A percentile compares a stretch with the other conserved stretches of the same genome.
phyloP scores from a whole-genome alignment of 1,284 basidiomycete species.

The Chalciporus piperatoides region DNA sequence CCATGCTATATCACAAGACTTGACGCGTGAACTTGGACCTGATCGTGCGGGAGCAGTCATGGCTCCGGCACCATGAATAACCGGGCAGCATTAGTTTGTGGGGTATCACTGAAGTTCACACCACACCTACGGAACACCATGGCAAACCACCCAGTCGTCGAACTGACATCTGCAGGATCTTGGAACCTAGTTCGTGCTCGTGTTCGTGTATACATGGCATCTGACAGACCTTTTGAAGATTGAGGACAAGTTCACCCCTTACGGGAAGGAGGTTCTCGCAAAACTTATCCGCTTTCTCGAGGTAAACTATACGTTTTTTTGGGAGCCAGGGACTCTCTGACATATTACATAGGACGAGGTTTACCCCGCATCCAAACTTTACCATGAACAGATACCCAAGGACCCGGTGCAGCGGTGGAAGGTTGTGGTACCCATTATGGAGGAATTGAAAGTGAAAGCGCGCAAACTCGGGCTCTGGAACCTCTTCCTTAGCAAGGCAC shows the following conservation, averaged over 20 bases:
- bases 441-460: conserved; percentile 86
- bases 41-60: no score
- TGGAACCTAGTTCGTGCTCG: conserved; percentile 67
- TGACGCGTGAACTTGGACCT: neutral
- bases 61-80: neutral
- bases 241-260: conserved; percentile 88
- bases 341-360: conserved; percentile 72
- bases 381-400: conserved; percentile 78
- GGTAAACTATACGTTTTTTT: conserved; percentile 44
- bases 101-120: neutral
- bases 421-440: conserved; percentile 76
- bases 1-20: neutral
- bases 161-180: conserved; percentile 74
- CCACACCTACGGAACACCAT: conserved; percentile 14
- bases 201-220: conserved; percentile 1
- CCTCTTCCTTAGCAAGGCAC: conserved; percentile 90
- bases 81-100: conserved; percentile 6
- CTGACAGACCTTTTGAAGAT: conserved; percentile 46
- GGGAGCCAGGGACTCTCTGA: conserved; percentile 5
- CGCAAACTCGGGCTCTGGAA: conserved; percentile 93
- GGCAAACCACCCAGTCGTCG: conserved; percentile 58
- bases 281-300: conserved; percentile 86
- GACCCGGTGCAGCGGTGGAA: conserved; percentile 82
- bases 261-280: conserved; percentile 80
- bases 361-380: conserved; percentile 74